phyloP scores from a whole-genome alignment of 2,329 filamentous ascomycete species.

The Aureobasidium sp. region DNA sequence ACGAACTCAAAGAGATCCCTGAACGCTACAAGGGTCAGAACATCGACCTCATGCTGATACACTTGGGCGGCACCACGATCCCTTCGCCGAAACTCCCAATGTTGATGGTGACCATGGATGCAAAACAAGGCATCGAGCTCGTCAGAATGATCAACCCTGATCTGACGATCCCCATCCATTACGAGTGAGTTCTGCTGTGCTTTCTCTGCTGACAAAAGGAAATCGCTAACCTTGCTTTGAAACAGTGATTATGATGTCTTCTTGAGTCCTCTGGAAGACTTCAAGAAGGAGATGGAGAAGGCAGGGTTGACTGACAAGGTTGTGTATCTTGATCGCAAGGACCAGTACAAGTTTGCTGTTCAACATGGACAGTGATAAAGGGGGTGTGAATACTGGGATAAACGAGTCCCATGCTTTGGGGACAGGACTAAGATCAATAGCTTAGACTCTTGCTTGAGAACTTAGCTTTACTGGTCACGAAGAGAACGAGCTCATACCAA shows the following conservation, averaged over 20 bases:
- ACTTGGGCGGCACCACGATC: conserved; percentile 59
- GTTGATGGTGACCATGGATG: conserved; percentile 63
- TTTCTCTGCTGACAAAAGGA: not conserved
- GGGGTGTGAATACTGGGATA: not conserved
- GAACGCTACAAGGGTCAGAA: conserved; percentile 44
- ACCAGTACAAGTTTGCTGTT: conserved; percentile 49
- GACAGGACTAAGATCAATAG: too few relatives aligned
- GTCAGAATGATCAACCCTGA: conserved; percentile 53
- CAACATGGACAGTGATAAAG: not conserved
- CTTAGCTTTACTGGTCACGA: not conserved
- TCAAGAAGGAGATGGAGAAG: conserved; percentile 47
- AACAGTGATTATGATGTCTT: conserved; percentile 53
- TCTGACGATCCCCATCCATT: conserved; percentile 56
- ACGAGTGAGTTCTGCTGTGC: conserved; percentile 36
- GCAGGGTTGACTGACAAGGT: conserved; percentile 46
- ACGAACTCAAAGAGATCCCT: conserved; percentile 55
- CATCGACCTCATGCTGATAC: conserved; percentile 59
- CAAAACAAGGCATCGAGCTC: conserved; percentile 51
- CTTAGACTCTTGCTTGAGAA: not conserved
- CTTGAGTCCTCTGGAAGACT: conserved; percentile 50
- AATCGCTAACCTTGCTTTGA: not conserved
- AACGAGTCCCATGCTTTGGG: not conserved
- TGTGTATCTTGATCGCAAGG: conserved; percentile 53
- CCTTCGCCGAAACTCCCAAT: conserved; percentile 51
- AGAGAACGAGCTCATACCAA: too few relatives aligned